Base-by-base conservation (phyloP, 805 yeast species). In the Cyberlindnera mycetangii region DNA sequence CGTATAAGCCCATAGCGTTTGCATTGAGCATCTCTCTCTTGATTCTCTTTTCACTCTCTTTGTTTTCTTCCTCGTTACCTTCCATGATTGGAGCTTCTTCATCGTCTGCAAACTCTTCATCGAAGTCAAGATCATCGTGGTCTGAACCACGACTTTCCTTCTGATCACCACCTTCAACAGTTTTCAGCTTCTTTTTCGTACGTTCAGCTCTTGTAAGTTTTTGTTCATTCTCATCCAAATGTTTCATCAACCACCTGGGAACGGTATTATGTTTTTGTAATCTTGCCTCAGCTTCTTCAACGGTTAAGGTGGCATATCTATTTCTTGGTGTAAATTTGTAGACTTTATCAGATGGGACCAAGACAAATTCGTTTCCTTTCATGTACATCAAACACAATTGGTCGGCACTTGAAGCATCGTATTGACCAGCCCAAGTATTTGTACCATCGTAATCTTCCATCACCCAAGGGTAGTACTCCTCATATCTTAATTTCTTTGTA, bases 61-160 rank as follows among this genome's bases (percentile, higher is more conserved):
- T 89, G 62, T 88, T 86, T 60, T 93, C 98, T 59, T 93, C 97
- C 60, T 92, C 98, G 49, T 90, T 74, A 37, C 97, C 97, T 59
- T 92, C 98, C 74, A 92, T 80, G 47, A 93, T 86, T 22, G 99
- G 99, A 2, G 98, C 98, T 63, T 92, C 99, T 68, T 93, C 99
- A 64, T 93, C 99, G 65, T 93, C 99, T 21, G 93, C 97, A 66
- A 93, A 93, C 63, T 90, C 97, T 63, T 93, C 98, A 55, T 93
- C 97, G 59, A 75, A 92, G 67, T 92, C 99, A 58, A 93, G 69
- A 59, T 89, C 97, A 52, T 90, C 97, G 52, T 86, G 89, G 46
- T 89, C 96, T 10, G 89, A 83, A 53, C 81, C 88, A 49, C 79
- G 77, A 36, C 66, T 54, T 35, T 58, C 66, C 31, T 65, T 62